phyloP scores from a whole-genome alignment of 345 rosid genomes.

The Alliaria petiolata region DNA sequence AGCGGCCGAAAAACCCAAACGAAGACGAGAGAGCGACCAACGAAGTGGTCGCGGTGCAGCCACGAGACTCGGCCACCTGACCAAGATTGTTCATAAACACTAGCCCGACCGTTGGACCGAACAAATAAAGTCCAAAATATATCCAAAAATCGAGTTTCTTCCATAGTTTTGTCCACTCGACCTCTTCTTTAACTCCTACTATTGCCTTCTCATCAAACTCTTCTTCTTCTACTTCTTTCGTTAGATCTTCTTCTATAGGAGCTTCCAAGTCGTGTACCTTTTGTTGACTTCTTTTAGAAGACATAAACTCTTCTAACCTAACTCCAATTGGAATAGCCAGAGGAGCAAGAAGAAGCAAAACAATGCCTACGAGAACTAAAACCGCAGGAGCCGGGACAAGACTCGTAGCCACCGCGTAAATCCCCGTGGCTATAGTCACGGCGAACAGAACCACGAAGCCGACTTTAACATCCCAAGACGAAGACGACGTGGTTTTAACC shows the following conservation, averaged over 20 bases:
- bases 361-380: conserved; percentile 42
- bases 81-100: conserved; percentile 87
- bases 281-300: not conserved
- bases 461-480: not conserved
- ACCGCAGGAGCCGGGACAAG: conserved; percentile 36
- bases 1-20: conserved; percentile 89
- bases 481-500: not conserved
- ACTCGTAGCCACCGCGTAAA: conserved; percentile 60
- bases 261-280: conserved; percentile 35
- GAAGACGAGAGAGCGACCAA: conserved; percentile 81
- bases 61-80: conserved; percentile 85
- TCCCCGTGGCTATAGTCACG: conserved; percentile 62
- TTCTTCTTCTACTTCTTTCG: not conserved
- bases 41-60: conserved; percentile 40
- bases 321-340: conserved; percentile 41
- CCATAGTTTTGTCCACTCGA: conserved; percentile 58
- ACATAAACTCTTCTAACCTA: conserved; percentile 3
- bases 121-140: conserved; percentile 62
- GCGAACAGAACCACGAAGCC: conserved; percentile 46
- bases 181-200: conserved; percentile 49
- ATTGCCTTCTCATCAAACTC: conserved; percentile 14
- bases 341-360: conserved; percentile 47
- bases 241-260: conserved; percentile 12
- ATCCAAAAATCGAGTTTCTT: conserved; percentile 69
- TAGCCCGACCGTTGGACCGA: conserved; percentile 82